Percentiles rank a stretch among this genome's conserved stretches.
These are phyloP conservation scores for Malassezia psittaci DNA, from an alignment of 1,284 basidiomycete genomes.

Conservation along the genomic window DNA sequence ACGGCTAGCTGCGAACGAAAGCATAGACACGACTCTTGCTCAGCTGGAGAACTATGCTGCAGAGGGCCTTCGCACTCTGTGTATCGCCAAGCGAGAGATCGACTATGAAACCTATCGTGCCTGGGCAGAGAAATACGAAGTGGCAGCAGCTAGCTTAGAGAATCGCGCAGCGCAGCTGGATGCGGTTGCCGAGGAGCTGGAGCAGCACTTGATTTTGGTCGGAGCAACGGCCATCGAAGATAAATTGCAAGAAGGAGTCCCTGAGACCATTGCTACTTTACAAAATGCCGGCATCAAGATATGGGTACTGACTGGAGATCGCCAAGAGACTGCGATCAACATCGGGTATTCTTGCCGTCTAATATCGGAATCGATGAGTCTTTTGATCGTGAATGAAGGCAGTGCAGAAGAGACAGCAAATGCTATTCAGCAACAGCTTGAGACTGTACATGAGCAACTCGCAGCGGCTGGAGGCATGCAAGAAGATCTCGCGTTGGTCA, in stretches of 20 bases:
- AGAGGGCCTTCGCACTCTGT: conserved; percentile 91
- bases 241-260: conserved; percentile 95
- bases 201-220: conserved; percentile 79
- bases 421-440: conserved; percentile 74
- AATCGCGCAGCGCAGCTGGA: conserved; percentile 88
- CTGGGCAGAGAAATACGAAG: conserved; percentile 77
- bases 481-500: conserved; percentile 88
- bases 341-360: conserved; percentile 93
- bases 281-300: conserved; percentile 98
- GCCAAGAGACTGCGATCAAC: conserved; percentile 98
- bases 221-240: conserved; percentile 98
- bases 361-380: conserved; percentile 95
- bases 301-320: conserved; percentile 95
- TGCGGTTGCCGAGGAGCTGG: conserved; percentile 86
- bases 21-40: conserved; percentile 70
- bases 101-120: conserved; percentile 78
- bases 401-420: conserved; percentile 70
- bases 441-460: conserved; percentile 77
- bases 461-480: conserved; percentile 65
- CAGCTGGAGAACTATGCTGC: conserved; percentile 78
- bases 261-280: conserved; percentile 91
- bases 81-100: conserved; percentile 84
- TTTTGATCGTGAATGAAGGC: conserved; percentile 85
- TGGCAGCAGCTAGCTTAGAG: conserved; percentile 83
- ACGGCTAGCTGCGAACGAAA: conserved; percentile 53